Conservation (phyloP, 768 basidiomycete genomes). For the Psilocybe tampanensis region DNA sequence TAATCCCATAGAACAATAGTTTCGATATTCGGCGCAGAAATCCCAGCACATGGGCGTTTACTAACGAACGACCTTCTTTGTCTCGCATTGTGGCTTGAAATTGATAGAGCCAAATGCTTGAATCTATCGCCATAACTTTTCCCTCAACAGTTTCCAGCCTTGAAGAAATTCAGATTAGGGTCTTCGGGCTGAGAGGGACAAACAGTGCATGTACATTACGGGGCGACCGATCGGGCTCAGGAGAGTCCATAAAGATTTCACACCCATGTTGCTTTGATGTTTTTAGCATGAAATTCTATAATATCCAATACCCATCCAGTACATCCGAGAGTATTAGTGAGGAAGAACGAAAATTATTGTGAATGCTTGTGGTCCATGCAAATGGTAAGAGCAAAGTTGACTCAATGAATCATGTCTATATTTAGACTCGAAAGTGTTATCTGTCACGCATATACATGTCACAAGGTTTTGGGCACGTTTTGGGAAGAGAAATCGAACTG, state of each 20-base stretch:
- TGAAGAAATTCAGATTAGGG: not conserved
- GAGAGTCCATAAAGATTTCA: constrained; percentile 94
- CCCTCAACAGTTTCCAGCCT: constrained; percentile 95
- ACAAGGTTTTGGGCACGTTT: no score
- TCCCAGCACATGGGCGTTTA: constrained; percentile 94
- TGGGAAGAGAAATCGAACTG: not conserved
- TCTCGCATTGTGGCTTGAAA: constrained; percentile 99
- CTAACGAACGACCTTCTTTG: constrained; percentile 87
- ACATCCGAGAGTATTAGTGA: no score
- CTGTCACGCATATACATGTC: no score
- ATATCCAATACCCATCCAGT: no score
- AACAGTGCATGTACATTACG: constrained; percentile 63
- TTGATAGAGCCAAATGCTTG: constrained; percentile 99
- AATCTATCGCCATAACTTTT: constrained; percentile 96
- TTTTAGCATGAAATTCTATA: not conserved
- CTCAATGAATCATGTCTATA: no score
- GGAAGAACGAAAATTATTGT: no score
- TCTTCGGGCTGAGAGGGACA: constrained; percentile 7
- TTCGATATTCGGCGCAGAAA: constrained; percentile 91
- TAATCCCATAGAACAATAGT: constrained; percentile 95
- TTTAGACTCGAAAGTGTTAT: no score
- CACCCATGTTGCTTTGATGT: constrained; percentile 68
- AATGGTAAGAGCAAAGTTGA: no score
- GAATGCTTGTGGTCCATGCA: no score
- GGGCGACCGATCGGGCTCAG: constrained; percentile 93